These are phyloP conservation scores for Pythium rishiriense DNA, from an alignment of 352 stramenopile genomes.

Conservation along the genomic window DNA sequence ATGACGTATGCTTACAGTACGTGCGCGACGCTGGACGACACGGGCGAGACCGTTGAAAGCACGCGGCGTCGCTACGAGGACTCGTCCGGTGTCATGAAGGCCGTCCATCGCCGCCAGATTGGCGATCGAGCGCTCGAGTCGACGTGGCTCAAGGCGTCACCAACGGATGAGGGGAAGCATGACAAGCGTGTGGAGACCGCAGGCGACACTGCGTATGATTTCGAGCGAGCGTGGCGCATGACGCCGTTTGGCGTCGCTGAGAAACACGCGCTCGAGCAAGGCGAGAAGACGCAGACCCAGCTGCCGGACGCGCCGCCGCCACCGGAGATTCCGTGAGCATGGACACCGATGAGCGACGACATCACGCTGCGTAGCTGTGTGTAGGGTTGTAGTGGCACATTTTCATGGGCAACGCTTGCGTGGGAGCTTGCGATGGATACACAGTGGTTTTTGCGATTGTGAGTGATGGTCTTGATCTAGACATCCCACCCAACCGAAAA, in stretches of 20 bases:
- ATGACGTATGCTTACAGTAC: conserved; percentile 70
- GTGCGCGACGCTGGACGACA: conserved; percentile 55
- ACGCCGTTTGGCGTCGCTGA: conserved; percentile 66
- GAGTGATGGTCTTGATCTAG: conserved; percentile 2
- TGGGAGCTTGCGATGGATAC: no score
- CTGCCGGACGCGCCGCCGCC: conserved; percentile 46
- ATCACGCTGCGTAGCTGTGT: no score
- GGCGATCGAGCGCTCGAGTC: conserved; percentile 42
- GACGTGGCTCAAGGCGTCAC: conserved; percentile 48
- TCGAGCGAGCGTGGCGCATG: conserved; percentile 50
- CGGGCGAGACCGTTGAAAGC: conserved; percentile 45
- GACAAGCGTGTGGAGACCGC: conserved; percentile 34
- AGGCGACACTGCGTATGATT: conserved; percentile 37
- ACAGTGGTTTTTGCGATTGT: conserved; percentile 3
- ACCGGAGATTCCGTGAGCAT: conserved; percentile 48
- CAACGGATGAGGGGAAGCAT: conserved; percentile 43
- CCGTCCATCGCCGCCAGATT: conserved; percentile 56
- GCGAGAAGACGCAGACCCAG: conserved; percentile 40
- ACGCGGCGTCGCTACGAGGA: conserved; percentile 68
- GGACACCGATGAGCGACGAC: background rate
- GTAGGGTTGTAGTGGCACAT: no score
- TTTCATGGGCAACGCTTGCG: no score
- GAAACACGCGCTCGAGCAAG: conserved; percentile 39
- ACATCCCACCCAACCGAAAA: no score
- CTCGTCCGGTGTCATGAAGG: conserved; percentile 59